A percentile compares a stretch with the other conserved stretches of the same genome.
phyloP scores from a whole-genome alignment of 2,329 filamentous ascomycete genomes.

The Talaromyces islandicus region DNA sequence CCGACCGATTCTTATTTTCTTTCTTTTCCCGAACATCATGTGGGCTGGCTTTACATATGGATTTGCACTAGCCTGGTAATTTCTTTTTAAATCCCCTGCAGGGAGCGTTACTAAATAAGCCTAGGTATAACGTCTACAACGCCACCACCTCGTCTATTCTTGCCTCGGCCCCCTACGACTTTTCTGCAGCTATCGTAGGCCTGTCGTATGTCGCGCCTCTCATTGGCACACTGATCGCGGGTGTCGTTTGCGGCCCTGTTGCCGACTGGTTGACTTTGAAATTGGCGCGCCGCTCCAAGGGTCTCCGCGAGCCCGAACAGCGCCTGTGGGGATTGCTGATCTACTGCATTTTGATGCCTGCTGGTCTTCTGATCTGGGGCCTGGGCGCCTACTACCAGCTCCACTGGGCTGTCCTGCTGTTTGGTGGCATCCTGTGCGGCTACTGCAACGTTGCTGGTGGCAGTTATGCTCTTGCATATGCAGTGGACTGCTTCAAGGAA shows the following conservation, averaged over 20 bases:
- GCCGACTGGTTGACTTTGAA: constrained; percentile 19
- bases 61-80: constrained; percentile 16
- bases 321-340: constrained; percentile 17
- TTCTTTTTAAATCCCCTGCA: neutral
- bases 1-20: constrained; percentile 18
- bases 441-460: constrained; percentile 40
- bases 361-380: constrained; percentile 23
- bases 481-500: constrained; percentile 45
- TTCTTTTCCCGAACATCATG: constrained; percentile 22
- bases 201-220: constrained; percentile 19
- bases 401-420: constrained; percentile 47
- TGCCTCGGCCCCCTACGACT: constrained; percentile 21
- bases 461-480: constrained; percentile 41
- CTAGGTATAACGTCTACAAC: constrained; percentile 27
- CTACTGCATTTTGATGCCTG: constrained; percentile 9
- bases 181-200: constrained; percentile 20
- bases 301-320: constrained; percentile 21
- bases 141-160: constrained; percentile 24
- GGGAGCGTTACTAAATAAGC: neutral
- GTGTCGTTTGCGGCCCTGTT: constrained; percentile 14
- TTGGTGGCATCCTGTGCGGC: constrained; percentile 44
- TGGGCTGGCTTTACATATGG: constrained; percentile 25
- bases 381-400: constrained; percentile 44
- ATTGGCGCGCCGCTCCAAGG: constrained; percentile 17
- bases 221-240: constrained; percentile 16